These are phyloP conservation scores for Scheffersomyces insectosa DNA, from an alignment of 1,139 yeast species.

Conservation along the genomic window DNA sequence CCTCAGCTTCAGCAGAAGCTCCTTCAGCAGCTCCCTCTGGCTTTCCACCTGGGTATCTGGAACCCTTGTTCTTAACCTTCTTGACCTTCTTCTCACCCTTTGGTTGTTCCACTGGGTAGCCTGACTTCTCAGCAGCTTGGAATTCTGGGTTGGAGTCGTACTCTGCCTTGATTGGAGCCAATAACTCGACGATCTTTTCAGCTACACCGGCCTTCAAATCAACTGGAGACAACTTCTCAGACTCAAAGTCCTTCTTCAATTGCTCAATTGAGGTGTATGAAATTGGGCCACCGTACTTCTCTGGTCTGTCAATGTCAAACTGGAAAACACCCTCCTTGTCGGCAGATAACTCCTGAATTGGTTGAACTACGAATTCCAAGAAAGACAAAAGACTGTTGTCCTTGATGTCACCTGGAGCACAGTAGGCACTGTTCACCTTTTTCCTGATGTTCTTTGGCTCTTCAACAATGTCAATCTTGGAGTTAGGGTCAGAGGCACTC, in stretches of 20 bases:
- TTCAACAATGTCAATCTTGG: slow-evolving; percentile 90
- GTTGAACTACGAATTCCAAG: slow-evolving; percentile 79
- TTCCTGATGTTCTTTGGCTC: slow-evolving; percentile 84
- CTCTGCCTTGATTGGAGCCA: slow-evolving; percentile 82
- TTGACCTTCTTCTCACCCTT: slow-evolving; percentile 67
- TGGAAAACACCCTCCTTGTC: slow-evolving; percentile 54
- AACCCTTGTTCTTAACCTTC: slow-evolving; percentile 79
- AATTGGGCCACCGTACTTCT: slow-evolving; percentile 93
- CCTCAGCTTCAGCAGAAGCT: slow-evolving; percentile 11
- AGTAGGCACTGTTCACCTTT: slow-evolving; percentile 89
- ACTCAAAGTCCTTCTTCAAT: slow-evolving; percentile 69
- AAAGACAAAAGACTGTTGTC: slow-evolving; percentile 91
- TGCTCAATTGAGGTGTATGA: slow-evolving; percentile 68
- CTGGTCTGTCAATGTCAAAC: slow-evolving; percentile 86
- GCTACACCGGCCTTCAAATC: slow-evolving; percentile 93
- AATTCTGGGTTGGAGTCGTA: slow-evolving; percentile 65
- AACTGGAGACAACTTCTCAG: slow-evolving; percentile 80
- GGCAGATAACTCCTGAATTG: slow-evolving; percentile 74
- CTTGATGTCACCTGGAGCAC: slow-evolving; percentile 92
- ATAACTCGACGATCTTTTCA: slow-evolving; percentile 73
- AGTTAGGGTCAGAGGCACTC: slow-evolving; percentile 99
- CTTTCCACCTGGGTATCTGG: slow-evolving; percentile 71
- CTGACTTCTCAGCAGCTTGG: slow-evolving; percentile 70
- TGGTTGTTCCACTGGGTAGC: slow-evolving; percentile 77
- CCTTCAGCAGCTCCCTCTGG: slow-evolving; percentile 10